Conservation (phyloP, 495 filamentous ascomycete genomes). For the Aspergillus carlsbadensis region DNA sequence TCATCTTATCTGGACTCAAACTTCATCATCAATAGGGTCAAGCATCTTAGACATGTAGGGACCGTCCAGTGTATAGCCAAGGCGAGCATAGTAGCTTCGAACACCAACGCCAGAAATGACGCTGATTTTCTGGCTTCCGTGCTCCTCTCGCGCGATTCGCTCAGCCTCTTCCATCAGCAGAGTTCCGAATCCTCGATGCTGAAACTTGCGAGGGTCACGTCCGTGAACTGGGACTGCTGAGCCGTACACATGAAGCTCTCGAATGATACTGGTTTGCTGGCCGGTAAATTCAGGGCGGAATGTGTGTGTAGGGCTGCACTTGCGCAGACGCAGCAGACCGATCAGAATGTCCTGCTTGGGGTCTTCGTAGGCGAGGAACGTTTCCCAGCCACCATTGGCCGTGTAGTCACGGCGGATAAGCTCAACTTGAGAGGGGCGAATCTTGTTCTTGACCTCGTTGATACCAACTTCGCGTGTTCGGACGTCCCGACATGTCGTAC, state of each 20-base stretch:
- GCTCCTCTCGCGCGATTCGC: constrained; percentile 88
- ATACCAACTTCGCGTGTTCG: constrained; percentile 95
- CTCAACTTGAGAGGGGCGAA: constrained; percentile 93
- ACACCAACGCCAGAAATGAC: constrained; percentile 96
- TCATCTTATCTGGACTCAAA: constrained; percentile 8
- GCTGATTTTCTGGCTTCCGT: constrained; percentile 88
- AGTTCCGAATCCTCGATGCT: constrained; percentile 97
- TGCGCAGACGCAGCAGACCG: constrained; percentile 82
- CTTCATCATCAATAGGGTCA: constrained; percentile 46
- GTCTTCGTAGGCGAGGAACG: constrained; percentile 96
- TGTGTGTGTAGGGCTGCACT: constrained; percentile 85
- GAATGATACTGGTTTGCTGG: constrained; percentile 86
- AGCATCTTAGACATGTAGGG: constrained; percentile 81
- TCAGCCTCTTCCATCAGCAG: constrained; percentile 98
- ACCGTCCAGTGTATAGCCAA: constrained; percentile 91
- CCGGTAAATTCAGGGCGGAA: constrained; percentile 84
- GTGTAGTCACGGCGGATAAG: constrained; percentile 93
- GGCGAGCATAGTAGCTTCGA: constrained; percentile 85
- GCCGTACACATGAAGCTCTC: constrained; percentile 95
- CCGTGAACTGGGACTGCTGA: constrained; percentile 93
- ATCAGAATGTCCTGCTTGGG: constrained; percentile 98
- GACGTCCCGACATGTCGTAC: constrained; percentile 96
- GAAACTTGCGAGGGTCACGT: constrained; percentile 90
- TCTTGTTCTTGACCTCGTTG: constrained; percentile 98
- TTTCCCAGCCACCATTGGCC: constrained; percentile 97